Conservation (phyloP, 352 stramenopile genomes). For the Pythium insidiosum region DNA sequence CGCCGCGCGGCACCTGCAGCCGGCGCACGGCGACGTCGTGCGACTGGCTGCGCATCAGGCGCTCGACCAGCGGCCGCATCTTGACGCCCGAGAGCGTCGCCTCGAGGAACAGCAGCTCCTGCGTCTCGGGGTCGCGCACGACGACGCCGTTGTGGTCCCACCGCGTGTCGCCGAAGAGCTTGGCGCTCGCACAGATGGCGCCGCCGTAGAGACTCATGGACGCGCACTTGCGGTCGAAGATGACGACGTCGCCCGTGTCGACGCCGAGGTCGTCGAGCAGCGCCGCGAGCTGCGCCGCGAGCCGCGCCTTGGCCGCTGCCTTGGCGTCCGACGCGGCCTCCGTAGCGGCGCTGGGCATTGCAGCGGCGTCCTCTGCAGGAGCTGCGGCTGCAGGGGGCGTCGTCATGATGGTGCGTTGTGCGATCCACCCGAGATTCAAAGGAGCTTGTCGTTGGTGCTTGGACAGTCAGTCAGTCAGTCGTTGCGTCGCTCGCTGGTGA, state of each 20-base stretch:
- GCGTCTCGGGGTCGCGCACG: constrained; percentile 28
- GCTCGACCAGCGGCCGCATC: constrained; percentile 70
- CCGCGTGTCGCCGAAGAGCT: constrained; percentile 72
- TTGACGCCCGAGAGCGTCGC: constrained; percentile 77
- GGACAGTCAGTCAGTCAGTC: too few relatives aligned
- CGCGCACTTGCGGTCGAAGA: constrained; percentile 76
- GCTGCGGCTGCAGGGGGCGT: too few relatives aligned
- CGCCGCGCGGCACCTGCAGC: constrained; percentile 56
- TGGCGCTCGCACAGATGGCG: constrained; percentile 69
- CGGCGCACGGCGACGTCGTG: constrained; percentile 64
- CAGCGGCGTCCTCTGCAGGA: too few relatives aligned
- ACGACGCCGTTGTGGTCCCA: constrained; percentile 87
- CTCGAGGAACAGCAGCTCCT: constrained; percentile 65
- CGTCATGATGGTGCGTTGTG: too few relatives aligned
- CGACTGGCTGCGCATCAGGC: constrained; percentile 59
- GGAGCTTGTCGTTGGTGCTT: too few relatives aligned
- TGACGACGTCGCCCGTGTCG: constrained; percentile 71
- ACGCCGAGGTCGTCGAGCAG: constrained; percentile 43
- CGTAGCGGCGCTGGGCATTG: too few relatives aligned
- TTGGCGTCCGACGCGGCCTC: too few relatives aligned
- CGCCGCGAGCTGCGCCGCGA: constrained; percentile 12
- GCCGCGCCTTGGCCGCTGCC: too few relatives aligned
- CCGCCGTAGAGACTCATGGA: constrained; percentile 73
- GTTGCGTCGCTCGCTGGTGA: too few relatives aligned
- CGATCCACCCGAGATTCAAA: too few relatives aligned